phyloP scores from a whole-genome alignment of 805 yeast genomes.

The Grigorovia jiainica region DNA sequence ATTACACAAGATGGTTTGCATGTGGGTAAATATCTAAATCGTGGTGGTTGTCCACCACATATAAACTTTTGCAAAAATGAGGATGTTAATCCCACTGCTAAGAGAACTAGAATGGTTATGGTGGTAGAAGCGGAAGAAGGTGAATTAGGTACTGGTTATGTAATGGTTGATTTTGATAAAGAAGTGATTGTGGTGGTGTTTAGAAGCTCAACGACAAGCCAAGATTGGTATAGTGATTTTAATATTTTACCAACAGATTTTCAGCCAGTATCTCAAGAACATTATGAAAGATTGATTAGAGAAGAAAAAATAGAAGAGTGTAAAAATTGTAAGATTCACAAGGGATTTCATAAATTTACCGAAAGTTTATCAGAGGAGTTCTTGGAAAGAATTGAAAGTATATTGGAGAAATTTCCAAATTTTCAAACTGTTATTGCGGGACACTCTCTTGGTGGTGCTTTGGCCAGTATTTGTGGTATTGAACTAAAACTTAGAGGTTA shows the following conservation, averaged over 20 bases:
- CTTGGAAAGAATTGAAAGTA: conserved; percentile 28
- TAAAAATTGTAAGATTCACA: conserved; percentile 47
- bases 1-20: conserved; percentile 17
- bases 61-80: conserved; percentile 25
- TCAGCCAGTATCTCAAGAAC: conserved; percentile 32
- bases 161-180: conserved; percentile 39
- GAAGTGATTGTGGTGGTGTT: conserved; percentile 41
- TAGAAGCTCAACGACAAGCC: conserved; percentile 53
- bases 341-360: conserved; percentile 49
- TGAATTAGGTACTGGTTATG: conserved; percentile 47
- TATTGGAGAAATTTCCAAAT: conserved; percentile 33
- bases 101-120: conserved; percentile 29
- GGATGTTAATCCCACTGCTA: conserved; percentile 17
- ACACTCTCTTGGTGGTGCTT: conserved; percentile 71
- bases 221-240: conserved; percentile 58
- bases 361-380: conserved; percentile 33
- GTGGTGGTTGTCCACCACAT: conserved; percentile 28
- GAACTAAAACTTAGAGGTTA: conserved; percentile 49
- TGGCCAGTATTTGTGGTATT: conserved; percentile 52
- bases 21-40: conserved; percentile 17
- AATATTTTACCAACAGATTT: conserved; percentile 39
- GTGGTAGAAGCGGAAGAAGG: conserved; percentile 34
- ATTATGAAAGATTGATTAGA: conserved; percentile 16
- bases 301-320: conserved; percentile 30
- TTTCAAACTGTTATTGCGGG: conserved; percentile 52